These are phyloP conservation scores for Aspergillus hiratsukae DNA, from an alignment of 2,329 filamentous ascomycete species.

Conservation along the genomic window DNA sequence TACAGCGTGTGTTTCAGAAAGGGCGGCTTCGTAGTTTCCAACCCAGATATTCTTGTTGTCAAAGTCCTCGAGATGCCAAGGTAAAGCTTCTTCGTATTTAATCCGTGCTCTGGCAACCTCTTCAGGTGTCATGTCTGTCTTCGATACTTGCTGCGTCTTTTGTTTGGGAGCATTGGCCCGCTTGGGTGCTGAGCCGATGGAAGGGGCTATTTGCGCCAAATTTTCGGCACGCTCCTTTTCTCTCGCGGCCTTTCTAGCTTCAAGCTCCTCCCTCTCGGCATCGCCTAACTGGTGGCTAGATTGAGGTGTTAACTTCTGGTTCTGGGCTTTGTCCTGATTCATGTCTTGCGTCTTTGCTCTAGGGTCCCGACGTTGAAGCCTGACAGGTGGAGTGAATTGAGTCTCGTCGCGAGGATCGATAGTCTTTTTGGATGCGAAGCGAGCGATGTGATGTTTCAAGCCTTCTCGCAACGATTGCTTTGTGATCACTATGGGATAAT, in stretches of 20 bases:
- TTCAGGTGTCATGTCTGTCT: constrained; percentile 70
- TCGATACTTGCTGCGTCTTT: constrained; percentile 80
- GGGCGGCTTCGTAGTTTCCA: constrained; percentile 80
- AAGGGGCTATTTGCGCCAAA: constrained; percentile 87
- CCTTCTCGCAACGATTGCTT: constrained; percentile 76
- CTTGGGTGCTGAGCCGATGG: constrained; percentile 63
- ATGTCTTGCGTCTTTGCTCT: constrained; percentile 56
- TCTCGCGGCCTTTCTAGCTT: constrained; percentile 64
- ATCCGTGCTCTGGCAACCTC: constrained; percentile 61
- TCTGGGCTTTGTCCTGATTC: constrained; percentile 44
- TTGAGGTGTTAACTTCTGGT: constrained; percentile 34
- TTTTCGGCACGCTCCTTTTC: constrained; percentile 83
- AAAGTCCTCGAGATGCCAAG: constrained; percentile 95
- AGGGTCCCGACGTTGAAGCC: constrained; percentile 83
- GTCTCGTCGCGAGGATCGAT: constrained; percentile 69
- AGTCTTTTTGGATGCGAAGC: constrained; percentile 62
- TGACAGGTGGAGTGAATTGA: constrained; percentile 82
- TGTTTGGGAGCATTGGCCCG: constrained; percentile 65
- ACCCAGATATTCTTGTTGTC: constrained; percentile 95
- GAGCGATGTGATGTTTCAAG: constrained; percentile 81
- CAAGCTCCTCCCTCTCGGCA: constrained; percentile 56
- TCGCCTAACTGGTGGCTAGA: constrained; percentile 57
- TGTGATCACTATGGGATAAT: constrained; percentile 73
- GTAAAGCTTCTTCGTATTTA: constrained; percentile 89
- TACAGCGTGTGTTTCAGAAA: constrained; percentile 76